phyloP scores from a whole-genome alignment of 2,329 filamentous ascomycete species.

The Nothophaeocryptopus gaeumannii region DNA sequence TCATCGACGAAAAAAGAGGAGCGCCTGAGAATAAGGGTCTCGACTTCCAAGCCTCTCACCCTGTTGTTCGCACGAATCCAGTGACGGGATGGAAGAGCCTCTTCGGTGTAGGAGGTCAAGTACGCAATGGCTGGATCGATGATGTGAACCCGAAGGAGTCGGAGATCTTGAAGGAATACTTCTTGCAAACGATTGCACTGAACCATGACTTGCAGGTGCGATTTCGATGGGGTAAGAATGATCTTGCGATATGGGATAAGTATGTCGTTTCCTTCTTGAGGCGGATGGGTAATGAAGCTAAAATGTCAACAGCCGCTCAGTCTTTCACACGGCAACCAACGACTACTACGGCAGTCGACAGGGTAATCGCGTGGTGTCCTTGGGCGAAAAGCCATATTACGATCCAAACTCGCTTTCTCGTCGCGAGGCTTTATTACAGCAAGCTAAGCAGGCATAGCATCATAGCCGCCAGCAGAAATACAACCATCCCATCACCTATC shows the following conservation, averaged over 20 bases:
- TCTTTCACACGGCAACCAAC: conserved; percentile 22
- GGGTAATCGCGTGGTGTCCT: conserved; percentile 18
- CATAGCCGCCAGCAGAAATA: no score
- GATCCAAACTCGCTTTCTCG: conserved; percentile 19
- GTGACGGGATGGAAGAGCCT: conserved; percentile 62
- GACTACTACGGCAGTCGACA: conserved; percentile 22
- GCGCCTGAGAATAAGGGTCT: conserved; percentile 22
- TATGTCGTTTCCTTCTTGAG: neutral
- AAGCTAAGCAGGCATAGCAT: no score
- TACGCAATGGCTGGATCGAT: conserved; percentile 52
- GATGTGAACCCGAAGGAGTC: conserved; percentile 42
- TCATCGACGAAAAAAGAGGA: conserved; percentile 27
- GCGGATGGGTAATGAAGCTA: neutral
- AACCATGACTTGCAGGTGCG: conserved; percentile 68
- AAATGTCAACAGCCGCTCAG: conserved; percentile 5
- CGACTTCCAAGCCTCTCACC: conserved; percentile 37
- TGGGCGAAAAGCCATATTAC: conserved; percentile 25
- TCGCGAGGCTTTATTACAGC: conserved; percentile 14
- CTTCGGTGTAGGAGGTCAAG: conserved; percentile 46
- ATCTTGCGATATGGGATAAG: conserved; percentile 55
- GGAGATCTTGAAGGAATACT: conserved; percentile 25
- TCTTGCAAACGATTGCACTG: conserved; percentile 42
- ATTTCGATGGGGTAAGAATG: conserved; percentile 62
- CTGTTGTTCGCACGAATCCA: conserved; percentile 58
- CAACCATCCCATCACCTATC: no score